Evolutionary conservation across 108 stramenopile species (phyloP), one percentile per base, ranked within the genome.

Genomic region (Stephanodiscus minutulus): DNA sequence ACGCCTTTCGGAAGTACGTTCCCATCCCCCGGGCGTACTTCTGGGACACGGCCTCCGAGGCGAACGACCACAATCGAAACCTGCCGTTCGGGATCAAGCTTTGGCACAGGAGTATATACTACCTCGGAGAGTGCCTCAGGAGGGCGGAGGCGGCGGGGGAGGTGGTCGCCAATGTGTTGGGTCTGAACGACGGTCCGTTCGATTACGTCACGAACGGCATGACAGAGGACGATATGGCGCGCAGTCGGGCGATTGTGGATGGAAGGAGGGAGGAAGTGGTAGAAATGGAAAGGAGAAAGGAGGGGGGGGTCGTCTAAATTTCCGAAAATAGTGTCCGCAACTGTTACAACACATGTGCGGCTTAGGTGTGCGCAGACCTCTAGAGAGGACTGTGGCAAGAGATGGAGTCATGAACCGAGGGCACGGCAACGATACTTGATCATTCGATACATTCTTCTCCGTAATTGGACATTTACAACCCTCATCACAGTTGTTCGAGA

Each of bases 1-100:
- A 85, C 66, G 73, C 73, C 7, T 76, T 84, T 52, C 83, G 87
- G 33, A 83, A 80, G 61, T 59, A 68, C 17, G 56, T 85, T 27
- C 81, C 87, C 53, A 79, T 88, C 35, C 87, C 87, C 15, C 77
- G 81, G 59, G 67, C 64, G 8, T 88, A 88, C 46, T 88, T 78
- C 46, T 88, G 84, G 83, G 85, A 86, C 28, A 76, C 76, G 20
- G 62, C 73, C 17, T 46, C 59, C 27, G 63, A 70, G 27, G 35
- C 68, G 17, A 80, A 84, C 55, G 46, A 68, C 10, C 59, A 74
- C 27, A 39, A 84, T 33, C 46, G 65, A 56, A 68, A 82, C 22
- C 53, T 88, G 21, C 80, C 85, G 8, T 11, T 61, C 0, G 44
- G 67, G 39, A 75, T 79, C 28, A 85, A 83, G 54, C 13, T 77